Evolutionary conservation across 257 asterid species (phyloP).

Genomic region (Linderniella brevidens): DNA sequence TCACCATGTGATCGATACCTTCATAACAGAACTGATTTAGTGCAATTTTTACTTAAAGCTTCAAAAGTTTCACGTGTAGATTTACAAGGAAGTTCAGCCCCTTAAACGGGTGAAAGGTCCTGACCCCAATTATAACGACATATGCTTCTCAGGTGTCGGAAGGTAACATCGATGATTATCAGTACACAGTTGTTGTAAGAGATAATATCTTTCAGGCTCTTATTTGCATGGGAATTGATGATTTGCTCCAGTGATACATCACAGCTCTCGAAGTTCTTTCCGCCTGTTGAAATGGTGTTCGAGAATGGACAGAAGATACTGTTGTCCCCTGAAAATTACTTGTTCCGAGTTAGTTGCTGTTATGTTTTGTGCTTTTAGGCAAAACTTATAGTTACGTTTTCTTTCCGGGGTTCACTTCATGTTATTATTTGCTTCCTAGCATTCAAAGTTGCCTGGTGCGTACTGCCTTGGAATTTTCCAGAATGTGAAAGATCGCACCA

Average conservation of each 20-base stretch:
- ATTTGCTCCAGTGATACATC: conserved; percentile 49
- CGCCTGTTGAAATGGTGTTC: conserved; percentile 84
- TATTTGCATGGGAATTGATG: conserved; percentile 14
- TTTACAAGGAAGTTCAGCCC: conserved; percentile 46
- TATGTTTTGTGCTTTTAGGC: background rate
- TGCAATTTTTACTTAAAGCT: background rate
- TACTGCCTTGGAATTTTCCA: conserved; percentile 97
- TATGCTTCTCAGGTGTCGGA: conserved; percentile 96
- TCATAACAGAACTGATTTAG: too few species aligned
- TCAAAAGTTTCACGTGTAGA: conserved; percentile 30
- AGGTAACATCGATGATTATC: conserved; percentile 31
- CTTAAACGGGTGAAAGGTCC: conserved; percentile 81
- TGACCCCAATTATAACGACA: conserved; percentile 76
- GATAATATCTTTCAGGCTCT: conserved; percentile 7
- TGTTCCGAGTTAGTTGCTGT: conserved; percentile 57
- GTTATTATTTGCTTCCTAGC: conserved; percentile 21
- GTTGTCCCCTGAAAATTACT: conserved; percentile 84
- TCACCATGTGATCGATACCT: too few species aligned
- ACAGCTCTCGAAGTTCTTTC: conserved; percentile 57
- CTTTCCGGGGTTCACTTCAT: too few species aligned
- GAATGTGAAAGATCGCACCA: conserved; percentile 95
- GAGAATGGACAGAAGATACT: conserved; percentile 66
- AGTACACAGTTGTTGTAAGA: conserved; percentile 7
- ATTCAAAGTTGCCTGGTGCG: conserved; percentile 87
- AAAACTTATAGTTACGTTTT: too few species aligned